phyloP scores from a whole-genome alignment of 2,329 filamentous ascomycete species.

The Fonsecaea monophora region DNA sequence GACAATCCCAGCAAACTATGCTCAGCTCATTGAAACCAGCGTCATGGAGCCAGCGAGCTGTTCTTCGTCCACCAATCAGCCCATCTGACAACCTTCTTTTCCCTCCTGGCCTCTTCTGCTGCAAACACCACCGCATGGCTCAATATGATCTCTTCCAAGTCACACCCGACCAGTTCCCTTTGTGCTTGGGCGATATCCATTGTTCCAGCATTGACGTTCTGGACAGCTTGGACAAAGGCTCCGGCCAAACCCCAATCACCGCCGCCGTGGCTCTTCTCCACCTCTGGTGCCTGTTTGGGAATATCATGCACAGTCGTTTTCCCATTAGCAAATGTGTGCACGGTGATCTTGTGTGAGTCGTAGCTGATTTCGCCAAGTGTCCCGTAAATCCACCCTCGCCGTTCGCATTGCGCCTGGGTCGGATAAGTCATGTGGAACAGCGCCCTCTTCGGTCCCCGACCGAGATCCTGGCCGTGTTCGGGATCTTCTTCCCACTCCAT shows the following conservation, averaged over 20 bases:
- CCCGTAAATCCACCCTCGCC: constrained; percentile 85
- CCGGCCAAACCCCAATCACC: constrained; percentile 80
- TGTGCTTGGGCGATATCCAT: constrained; percentile 75
- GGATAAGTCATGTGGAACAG: constrained; percentile 94
- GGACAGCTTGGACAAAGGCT: constrained; percentile 82
- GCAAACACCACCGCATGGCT: constrained; percentile 95
- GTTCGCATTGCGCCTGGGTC: constrained; percentile 83
- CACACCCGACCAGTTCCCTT: constrained; percentile 76
- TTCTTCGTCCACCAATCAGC: constrained; percentile 67
- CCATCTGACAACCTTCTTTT: constrained; percentile 76
- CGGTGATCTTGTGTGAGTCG: constrained; percentile 76
- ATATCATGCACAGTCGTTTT: constrained; percentile 60
- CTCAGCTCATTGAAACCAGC: background rate
- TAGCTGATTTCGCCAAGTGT: constrained; percentile 84
- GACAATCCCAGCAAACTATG: background rate
- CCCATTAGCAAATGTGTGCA: constrained; percentile 73
- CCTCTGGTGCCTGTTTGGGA: constrained; percentile 66
- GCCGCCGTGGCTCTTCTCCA: constrained; percentile 70
- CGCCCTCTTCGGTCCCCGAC: constrained; percentile 77
- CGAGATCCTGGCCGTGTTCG: constrained; percentile 41
- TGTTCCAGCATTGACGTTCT: constrained; percentile 74
- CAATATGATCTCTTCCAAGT: constrained; percentile 82
- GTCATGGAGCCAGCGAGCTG: constrained; percentile 14
- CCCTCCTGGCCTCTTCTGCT: constrained; percentile 81
- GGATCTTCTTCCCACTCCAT: constrained; percentile 81